These are phyloP conservation scores for Wickerhamia fluorescens DNA, from an alignment of 805 yeast genomes.

Conservation along the genomic window DNA sequence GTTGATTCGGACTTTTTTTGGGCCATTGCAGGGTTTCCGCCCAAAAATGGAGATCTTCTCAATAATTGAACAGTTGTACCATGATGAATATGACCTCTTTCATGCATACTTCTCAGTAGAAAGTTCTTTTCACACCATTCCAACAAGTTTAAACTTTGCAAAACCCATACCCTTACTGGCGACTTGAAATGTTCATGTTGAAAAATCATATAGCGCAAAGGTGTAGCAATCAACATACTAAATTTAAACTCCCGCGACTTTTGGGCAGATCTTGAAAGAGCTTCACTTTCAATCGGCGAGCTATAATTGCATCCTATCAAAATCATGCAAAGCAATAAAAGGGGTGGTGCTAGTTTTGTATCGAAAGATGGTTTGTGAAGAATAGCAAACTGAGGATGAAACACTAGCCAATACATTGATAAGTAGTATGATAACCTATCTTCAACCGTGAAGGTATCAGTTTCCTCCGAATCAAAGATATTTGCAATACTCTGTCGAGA, in stretches of 20 bases:
- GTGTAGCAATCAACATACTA: slow-evolving; percentile 42
- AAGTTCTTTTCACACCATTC: slow-evolving; percentile 77
- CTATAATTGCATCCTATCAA: slow-evolving; percentile 47
- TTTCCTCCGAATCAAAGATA: slow-evolving; percentile 17
- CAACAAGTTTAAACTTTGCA: slow-evolving; percentile 66
- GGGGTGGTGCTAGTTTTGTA: slow-evolving; percentile 39
- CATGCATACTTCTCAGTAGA: slow-evolving; percentile 63
- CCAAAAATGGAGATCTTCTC: slow-evolving; percentile 68
- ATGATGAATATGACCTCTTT: slow-evolving; percentile 78
- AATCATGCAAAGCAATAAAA: slow-evolving; percentile 49
- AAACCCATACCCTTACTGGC: slow-evolving; percentile 69
- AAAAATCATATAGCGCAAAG: slow-evolving; percentile 65
- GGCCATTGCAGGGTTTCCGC: slow-evolving; percentile 52
- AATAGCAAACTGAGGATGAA: slow-evolving; percentile 54
- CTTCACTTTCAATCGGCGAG: slow-evolving; percentile 9
- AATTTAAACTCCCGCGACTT: slow-evolving; percentile 32
- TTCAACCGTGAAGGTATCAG: slow-evolving; percentile 17
- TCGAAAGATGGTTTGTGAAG: slow-evolving; percentile 54
- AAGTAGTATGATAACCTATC: slow-evolving; percentile 30
- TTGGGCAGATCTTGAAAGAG: slow-evolving; percentile 11
- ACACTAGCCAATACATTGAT: slow-evolving; percentile 48
- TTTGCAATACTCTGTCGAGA: slow-evolving; percentile 18
- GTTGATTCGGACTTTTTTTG: slow-evolving; percentile 16
- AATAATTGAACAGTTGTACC: slow-evolving; percentile 78
- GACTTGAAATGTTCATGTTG: slow-evolving; percentile 66